Evolutionary conservation across 805 yeast genomes (phyloP).

Genomic region (Kuraishia hungarica): DNA sequence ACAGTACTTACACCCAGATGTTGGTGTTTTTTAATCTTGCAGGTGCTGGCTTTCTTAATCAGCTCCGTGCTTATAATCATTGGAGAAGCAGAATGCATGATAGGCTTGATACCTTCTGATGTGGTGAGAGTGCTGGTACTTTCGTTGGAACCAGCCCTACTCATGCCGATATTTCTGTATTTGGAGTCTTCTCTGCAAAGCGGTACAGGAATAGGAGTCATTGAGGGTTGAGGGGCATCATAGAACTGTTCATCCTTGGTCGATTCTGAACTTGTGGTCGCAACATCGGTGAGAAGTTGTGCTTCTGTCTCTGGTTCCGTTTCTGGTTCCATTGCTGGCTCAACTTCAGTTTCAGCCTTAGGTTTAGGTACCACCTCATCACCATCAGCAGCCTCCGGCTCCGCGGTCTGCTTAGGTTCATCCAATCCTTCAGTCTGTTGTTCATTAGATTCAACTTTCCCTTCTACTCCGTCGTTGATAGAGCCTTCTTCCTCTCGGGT

Average conservation of each 20-base stretch:
- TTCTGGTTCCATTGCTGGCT: not conserved
- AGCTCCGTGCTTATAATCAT: conserved; percentile 1
- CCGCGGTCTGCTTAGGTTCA: not conserved
- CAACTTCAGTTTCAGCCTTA: not conserved
- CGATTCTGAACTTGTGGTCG: not conserved
- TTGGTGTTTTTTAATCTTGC: conserved; percentile 1
- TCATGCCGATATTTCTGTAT: not conserved
- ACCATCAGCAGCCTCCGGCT: not conserved
- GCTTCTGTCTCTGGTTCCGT: not conserved
- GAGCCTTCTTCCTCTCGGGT: not conserved
- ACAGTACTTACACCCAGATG: conserved; percentile 2
- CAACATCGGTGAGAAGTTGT: not conserved
- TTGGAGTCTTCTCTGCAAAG: not conserved
- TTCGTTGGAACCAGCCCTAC: not conserved
- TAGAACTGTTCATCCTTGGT: not conserved
- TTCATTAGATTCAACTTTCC: not conserved
- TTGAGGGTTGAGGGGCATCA: not conserved
- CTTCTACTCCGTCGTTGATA: not conserved
- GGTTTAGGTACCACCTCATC: not conserved
- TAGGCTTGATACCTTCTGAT: not conserved
- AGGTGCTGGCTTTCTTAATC: not conserved
- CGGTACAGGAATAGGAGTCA: not conserved
- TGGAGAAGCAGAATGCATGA: not conserved
- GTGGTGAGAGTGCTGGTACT: not conserved
- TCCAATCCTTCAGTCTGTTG: not conserved